phyloP scores from a whole-genome alignment of 495 filamentous ascomycete genomes.

The Aspergillus bertholletiae region DNA sequence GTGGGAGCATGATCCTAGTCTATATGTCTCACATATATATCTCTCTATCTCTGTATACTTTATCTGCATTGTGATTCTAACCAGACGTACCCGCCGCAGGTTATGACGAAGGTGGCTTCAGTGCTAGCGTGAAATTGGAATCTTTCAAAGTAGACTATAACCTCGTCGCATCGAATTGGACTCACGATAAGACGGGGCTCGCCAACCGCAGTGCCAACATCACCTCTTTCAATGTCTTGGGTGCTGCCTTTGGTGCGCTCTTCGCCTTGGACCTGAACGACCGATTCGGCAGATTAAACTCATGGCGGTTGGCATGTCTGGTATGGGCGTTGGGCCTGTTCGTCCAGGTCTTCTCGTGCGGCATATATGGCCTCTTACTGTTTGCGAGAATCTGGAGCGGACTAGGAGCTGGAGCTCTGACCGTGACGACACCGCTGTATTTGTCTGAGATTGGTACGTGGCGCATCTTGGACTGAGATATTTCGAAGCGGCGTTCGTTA shows the following conservation, averaged over 20 bases:
- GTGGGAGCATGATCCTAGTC: too few relatives aligned
- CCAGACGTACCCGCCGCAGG: too few relatives aligned
- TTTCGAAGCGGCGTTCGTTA: background rate
- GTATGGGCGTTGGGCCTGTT: constrained; percentile 40
- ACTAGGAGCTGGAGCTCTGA: constrained; percentile 46
- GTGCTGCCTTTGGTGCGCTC: constrained; percentile 40
- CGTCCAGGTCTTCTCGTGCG: constrained; percentile 42
- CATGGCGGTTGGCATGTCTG: constrained; percentile 38
- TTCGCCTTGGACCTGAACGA: constrained; percentile 39
- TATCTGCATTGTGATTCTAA: constrained; percentile 7
- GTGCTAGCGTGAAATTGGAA: constrained; percentile 36
- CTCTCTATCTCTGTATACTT: background rate
- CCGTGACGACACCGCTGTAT: constrained; percentile 48
- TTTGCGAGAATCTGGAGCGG: constrained; percentile 44
- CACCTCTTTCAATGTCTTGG: constrained; percentile 43
- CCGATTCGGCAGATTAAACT: constrained; percentile 33
- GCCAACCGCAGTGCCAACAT: constrained; percentile 44
- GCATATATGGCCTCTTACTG: constrained; percentile 41
- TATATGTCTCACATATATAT: background rate
- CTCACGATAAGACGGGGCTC: constrained; percentile 29
- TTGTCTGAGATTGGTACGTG: constrained; percentile 44
- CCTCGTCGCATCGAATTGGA: constrained; percentile 33
- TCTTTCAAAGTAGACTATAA: constrained; percentile 42
- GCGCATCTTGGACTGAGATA: background rate
- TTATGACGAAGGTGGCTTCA: constrained; percentile 48